Evolutionary conservation across 2,329 filamentous ascomycete species (phyloP).

Genomic region (Pleoardoris graminearum): DNA sequence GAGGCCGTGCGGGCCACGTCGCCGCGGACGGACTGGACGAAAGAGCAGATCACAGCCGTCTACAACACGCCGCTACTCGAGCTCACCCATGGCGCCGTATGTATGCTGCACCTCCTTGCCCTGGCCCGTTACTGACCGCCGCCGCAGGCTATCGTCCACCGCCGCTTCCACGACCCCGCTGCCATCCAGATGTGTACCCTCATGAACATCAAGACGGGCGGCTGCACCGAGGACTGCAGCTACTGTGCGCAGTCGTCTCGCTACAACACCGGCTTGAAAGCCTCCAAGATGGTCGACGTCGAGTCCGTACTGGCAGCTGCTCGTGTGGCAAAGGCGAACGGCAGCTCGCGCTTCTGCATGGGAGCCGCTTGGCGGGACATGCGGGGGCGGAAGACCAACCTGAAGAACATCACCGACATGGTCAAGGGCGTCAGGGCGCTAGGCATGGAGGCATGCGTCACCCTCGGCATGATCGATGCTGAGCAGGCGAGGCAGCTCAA

Average conservation of each 20-base stretch:
- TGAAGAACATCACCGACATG: constrained; percentile 87
- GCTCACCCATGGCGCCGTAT: constrained; percentile 72
- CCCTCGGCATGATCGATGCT: constrained; percentile 86
- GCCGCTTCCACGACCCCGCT: constrained; percentile 80
- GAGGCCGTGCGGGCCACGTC: constrained; percentile 62
- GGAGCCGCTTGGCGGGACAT: constrained; percentile 93
- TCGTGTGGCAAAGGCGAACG: constrained; percentile 75
- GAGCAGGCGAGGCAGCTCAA: constrained; percentile 81
- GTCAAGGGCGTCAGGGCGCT: constrained; percentile 76
- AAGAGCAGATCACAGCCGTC: constrained; percentile 77
- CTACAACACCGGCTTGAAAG: constrained; percentile 75
- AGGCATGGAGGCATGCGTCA: constrained; percentile 93
- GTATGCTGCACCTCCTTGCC: constrained; percentile 17
- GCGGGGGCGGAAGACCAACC: constrained; percentile 80
- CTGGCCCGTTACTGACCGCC: constrained; percentile 9
- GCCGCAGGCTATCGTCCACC: constrained; percentile 72
- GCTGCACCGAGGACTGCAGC: constrained; percentile 88
- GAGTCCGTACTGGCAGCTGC: constrained; percentile 81
- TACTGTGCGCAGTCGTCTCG: constrained; percentile 91
- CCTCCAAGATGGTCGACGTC: constrained; percentile 77
- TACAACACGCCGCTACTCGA: constrained; percentile 83
- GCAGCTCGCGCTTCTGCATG: constrained; percentile 93
- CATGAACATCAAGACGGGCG: constrained; percentile 96
- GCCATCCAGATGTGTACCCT: constrained; percentile 91
- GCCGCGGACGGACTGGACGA: constrained; percentile 76